Conservation (phyloP, 2,329 filamentous ascomycete species). For the Ophiocordyceps polyrhachis-furcata region DNA sequence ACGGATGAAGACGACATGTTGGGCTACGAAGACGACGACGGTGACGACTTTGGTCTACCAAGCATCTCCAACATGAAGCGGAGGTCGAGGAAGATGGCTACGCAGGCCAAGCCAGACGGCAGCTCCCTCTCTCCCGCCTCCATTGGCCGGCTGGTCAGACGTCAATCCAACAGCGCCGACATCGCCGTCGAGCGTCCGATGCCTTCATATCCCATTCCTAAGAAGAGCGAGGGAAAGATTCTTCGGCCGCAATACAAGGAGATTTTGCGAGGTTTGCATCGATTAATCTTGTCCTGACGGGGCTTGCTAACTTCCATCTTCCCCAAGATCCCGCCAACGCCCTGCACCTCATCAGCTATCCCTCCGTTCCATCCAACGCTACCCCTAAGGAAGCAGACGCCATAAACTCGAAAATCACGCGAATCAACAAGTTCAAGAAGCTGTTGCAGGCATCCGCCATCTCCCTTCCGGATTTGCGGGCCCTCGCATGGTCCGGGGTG, state of each 20-base stretch:
- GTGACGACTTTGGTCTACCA: slow-evolving; percentile 88
- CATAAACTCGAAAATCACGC: slow-evolving; percentile 69
- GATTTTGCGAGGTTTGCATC: slow-evolving; percentile 48
- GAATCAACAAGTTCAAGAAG: slow-evolving; percentile 97
- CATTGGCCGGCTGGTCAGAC: slow-evolving; percentile 25
- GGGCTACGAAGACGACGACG: slow-evolving; percentile 68
- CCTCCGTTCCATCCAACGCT: slow-evolving; percentile 52
- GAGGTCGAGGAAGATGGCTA: slow-evolving; percentile 37
- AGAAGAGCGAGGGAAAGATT: slow-evolving; percentile 87
- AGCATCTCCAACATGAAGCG: slow-evolving; percentile 84
- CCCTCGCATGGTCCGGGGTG: slow-evolving; percentile 83
- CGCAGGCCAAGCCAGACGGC: slow-evolving; percentile 16
- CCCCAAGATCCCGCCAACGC: slow-evolving; percentile 65
- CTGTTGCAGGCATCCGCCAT: slow-evolving; percentile 87
- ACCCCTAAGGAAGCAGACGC: slow-evolving; percentile 69
- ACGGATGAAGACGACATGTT: slow-evolving; percentile 60
- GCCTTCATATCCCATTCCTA: slow-evolving; percentile 69
- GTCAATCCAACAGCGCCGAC: slow-evolving; percentile 72
- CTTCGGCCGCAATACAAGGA: slow-evolving; percentile 95
- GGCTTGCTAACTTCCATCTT: background rate
- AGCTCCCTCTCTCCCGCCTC: slow-evolving; percentile 17
- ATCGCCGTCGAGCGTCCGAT: slow-evolving; percentile 80
- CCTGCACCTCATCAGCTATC: slow-evolving; percentile 82
- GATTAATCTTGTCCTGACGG: background rate
- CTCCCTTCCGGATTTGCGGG: slow-evolving; percentile 62